Conservation (phyloP, 805 yeast genomes). For the Candida suzukii region DNA sequence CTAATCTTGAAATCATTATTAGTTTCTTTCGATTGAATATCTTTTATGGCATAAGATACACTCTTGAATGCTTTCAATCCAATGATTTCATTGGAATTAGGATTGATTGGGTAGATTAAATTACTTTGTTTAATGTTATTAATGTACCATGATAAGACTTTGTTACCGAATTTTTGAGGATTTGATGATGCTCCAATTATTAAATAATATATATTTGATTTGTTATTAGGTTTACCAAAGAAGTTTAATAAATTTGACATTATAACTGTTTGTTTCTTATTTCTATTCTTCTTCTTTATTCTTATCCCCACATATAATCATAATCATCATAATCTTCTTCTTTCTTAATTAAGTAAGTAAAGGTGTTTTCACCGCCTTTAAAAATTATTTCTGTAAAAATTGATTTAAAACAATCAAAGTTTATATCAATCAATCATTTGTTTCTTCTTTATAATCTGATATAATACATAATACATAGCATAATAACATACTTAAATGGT, state of each 20-base stretch:
- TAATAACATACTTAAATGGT: not conserved
- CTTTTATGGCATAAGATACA: not conserved
- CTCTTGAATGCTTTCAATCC: constrained; percentile 6
- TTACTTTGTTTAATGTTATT: constrained; percentile 33
- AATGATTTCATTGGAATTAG: constrained; percentile 37
- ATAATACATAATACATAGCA: too few relatives aligned
- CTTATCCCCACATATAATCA: not conserved
- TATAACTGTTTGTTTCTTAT: too few relatives aligned
- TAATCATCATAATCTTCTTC: too few relatives aligned
- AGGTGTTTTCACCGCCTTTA: too few relatives aligned
- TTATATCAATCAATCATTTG: too few relatives aligned
- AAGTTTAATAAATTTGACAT: not conserved
- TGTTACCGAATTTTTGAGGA: constrained; percentile 60
- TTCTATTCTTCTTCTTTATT: too few relatives aligned
- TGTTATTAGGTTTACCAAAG: not conserved
- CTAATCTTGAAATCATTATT: constrained; percentile 26
- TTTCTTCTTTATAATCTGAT: too few relatives aligned
- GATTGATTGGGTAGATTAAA: constrained; percentile 62
- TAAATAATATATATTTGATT: constrained; percentile 7
- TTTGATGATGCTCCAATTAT: constrained; percentile 70
- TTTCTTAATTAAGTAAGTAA: too few relatives aligned
- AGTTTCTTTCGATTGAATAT: constrained; percentile 8
- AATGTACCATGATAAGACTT: constrained; percentile 63
- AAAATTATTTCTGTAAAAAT: too few relatives aligned
- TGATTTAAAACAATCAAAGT: too few relatives aligned